Evolutionary conservation across 495 filamentous ascomycete genomes (phyloP), one percentile per base, ranked within the genome.

Genomic region (Daldinia bambusicola): DNA sequence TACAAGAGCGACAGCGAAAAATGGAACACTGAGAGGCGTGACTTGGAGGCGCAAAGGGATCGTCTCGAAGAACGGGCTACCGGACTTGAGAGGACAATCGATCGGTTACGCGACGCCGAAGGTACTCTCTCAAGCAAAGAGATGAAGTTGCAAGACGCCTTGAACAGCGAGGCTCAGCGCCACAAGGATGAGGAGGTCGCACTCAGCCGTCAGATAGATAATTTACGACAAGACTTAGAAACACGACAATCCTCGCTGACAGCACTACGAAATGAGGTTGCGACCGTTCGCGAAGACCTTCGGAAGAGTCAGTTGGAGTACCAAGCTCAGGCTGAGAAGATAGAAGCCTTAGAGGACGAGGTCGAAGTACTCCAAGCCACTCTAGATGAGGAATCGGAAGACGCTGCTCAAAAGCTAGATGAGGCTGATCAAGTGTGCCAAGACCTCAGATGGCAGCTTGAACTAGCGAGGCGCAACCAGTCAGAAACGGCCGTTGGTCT

Each of bases 271-370:
- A 79, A 76, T 40, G 81, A 84, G 56, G 48, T 76, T 13, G 85
- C 90, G 8, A 72, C 81, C 7, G 82, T 87, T 26, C 87, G 85
- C 50, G 90, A 95, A 71, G 89, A 94, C 16, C 84, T 92, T 10
- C 89, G 90, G 31, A 79, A 89, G 53, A 87, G 86, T 53, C 85
- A 89, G 70, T 86, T 90, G 14, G 88, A 91, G 40, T 87, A 89
- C 77, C 84, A 87, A 59, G 78, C 82, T 1, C 81, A 93, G 32
- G 82, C 83, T 45, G 89, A 93, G 52, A 93, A 90, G 71, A 80
- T 91, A 8, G 87, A 92, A 69, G 87, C 84, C n/a, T 76, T 96
- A 14, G 91, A 95, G 74, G 92, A 94, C 67, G 92, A 96, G 75
- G 83, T 95, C 10, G 88, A 93, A 55, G 86, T 94, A 38, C 79